phyloP scores from a whole-genome alignment of 257 asterid species.

The Penstemon barbatus region DNA sequence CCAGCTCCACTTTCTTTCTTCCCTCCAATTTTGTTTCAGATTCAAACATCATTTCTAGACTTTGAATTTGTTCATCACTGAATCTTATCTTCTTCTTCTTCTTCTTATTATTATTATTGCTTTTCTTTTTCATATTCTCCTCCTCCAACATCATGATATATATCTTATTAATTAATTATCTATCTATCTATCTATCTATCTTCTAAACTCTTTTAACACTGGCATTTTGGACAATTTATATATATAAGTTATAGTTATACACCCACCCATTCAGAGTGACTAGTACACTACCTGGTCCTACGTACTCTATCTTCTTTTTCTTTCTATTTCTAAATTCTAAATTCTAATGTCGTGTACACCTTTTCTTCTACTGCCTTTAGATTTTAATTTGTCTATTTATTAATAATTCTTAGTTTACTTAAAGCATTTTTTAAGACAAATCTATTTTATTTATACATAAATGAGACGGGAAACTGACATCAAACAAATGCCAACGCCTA shows the following conservation, averaged over 20 bases:
- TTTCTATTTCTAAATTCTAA: slow-evolving; percentile 1
- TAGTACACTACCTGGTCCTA: no score
- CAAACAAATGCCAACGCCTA: not conserved
- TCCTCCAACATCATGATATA: slow-evolving; percentile 27
- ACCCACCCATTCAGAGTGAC: no score
- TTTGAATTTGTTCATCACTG: slow-evolving; percentile 56
- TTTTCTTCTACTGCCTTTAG: slow-evolving; percentile 20
- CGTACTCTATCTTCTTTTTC: no score
- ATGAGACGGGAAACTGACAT: not conserved
- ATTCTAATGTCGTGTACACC: slow-evolving; percentile 25
- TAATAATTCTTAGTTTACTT: not conserved
- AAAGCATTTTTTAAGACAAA: not conserved
- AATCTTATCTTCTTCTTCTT: slow-evolving; percentile 41
- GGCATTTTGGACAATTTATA: no score
- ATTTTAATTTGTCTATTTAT: not conserved
- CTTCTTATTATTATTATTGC: not conserved
- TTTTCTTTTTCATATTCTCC: slow-evolving; percentile 36
- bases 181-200: no score
- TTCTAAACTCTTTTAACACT: no score
- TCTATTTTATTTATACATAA: not conserved
- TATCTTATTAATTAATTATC: not conserved
- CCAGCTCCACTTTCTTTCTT: slow-evolving; percentile 49
- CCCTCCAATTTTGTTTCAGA: slow-evolving; percentile 55
- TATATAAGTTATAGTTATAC: no score
- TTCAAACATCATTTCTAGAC: slow-evolving; percentile 52